Percentiles rank a stretch among this genome's conserved stretches.
phyloP scores from a whole-genome alignment of 192 early-diverging fungal species.

The Entomortierella lignicola region DNA sequence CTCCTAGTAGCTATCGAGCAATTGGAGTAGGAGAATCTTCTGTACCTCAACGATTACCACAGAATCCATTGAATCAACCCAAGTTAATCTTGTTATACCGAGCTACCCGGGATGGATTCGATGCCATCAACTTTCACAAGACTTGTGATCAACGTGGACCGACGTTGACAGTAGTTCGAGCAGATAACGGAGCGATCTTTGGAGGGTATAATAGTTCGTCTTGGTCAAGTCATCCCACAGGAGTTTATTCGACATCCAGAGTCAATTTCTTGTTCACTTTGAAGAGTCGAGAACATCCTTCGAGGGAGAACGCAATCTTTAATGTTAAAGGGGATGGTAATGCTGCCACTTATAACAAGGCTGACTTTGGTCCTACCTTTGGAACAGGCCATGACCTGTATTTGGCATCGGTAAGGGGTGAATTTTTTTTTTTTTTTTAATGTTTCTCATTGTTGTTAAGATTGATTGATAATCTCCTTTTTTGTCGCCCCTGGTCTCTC shows the following conservation, averaged over 20 bases:
- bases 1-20: neutral
- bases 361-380: slow-evolving; percentile 47
- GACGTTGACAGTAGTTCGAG: slow-evolving; percentile 35
- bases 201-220: slow-evolving; percentile 49
- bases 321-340: slow-evolving; percentile 39
- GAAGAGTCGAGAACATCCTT: slow-evolving; percentile 15
- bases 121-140: slow-evolving; percentile 42
- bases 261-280: slow-evolving; percentile 47
- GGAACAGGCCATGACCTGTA: slow-evolving; percentile 47
- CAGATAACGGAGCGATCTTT: slow-evolving; percentile 39
- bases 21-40: neutral
- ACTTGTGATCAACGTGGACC: slow-evolving; percentile 49
- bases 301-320: slow-evolving; percentile 31
- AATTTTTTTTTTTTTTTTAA: too few species aligned
- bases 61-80: neutral
- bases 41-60: neutral
- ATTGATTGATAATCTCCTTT: too few species aligned
- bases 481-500: too few species aligned
- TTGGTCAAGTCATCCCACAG: slow-evolving; percentile 47
- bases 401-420: neutral
- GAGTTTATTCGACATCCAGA: slow-evolving; percentile 38
- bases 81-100: slow-evolving; percentile 37
- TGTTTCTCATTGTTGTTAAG: too few species aligned
- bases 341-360: slow-evolving; percentile 42
- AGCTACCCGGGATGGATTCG: slow-evolving; percentile 42